Conservation (phyloP, 1,284 basidiomycete genomes). For the Agroathelia rolfsii region DNA sequence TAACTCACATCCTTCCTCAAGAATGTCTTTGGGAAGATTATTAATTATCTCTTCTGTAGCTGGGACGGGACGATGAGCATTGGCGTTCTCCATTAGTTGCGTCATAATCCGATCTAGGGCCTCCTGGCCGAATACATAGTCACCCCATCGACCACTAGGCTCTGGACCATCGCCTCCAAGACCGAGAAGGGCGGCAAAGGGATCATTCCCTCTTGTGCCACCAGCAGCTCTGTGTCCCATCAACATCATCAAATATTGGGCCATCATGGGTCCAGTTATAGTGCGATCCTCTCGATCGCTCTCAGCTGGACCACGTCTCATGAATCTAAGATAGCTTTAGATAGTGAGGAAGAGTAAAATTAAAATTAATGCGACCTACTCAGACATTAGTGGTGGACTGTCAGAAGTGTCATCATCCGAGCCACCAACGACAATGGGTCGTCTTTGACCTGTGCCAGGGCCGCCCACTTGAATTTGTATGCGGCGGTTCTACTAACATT, state of each 20-base stretch:
- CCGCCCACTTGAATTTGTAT: no score
- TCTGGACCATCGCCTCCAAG: slow-evolving; percentile 24
- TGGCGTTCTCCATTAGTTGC: slow-evolving; percentile 67
- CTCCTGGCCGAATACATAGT: slow-evolving; percentile 79
- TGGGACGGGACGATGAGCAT: slow-evolving; percentile 56
- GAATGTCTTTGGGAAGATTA: slow-evolving; percentile 50
- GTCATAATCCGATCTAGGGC: slow-evolving; percentile 72
- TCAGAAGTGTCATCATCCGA: no score
- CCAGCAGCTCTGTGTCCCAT: slow-evolving; percentile 32
- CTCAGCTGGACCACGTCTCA: slow-evolving; percentile 21
- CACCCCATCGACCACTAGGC: slow-evolving; percentile 53
- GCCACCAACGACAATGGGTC: no score
- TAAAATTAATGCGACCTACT: slow-evolving; percentile 43
- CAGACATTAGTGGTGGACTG: slow-evolving; percentile 35
- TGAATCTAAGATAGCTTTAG: slow-evolving; percentile 23
- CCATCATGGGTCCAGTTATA: slow-evolving; percentile 54
- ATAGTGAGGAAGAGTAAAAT: slow-evolving; percentile 7
- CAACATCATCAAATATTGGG: slow-evolving; percentile 60
- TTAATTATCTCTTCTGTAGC: slow-evolving; percentile 63
- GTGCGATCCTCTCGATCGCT: slow-evolving; percentile 20
- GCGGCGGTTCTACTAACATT: no score
- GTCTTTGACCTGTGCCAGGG: no score
- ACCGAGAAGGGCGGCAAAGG: slow-evolving; percentile 30
- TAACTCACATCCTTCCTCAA: slow-evolving; percentile 51
- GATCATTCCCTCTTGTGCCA: slow-evolving; percentile 24